These are phyloP conservation scores for Cryptococcus depauperatus DNA, from an alignment of 1,284 basidiomycete genomes.

Conservation along the genomic window DNA sequence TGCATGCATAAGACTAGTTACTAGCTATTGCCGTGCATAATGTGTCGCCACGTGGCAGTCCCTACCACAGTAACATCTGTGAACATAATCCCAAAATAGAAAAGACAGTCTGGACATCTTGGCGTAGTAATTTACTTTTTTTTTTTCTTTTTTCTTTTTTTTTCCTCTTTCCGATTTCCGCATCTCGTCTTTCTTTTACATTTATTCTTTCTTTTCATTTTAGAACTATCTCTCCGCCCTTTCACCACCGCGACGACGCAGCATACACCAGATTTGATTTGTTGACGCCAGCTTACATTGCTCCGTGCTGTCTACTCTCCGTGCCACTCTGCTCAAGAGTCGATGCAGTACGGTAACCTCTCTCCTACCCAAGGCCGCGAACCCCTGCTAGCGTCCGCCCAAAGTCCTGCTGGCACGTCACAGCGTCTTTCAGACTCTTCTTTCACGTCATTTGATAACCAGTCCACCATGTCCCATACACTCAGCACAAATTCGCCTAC, in stretches of 20 bases:
- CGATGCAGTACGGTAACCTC: constrained; percentile 12
- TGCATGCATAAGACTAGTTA: too few relatives aligned
- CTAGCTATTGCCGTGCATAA: too few relatives aligned
- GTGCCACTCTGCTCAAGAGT: neutral
- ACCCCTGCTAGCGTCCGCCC: constrained; percentile 30
- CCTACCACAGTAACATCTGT: too few relatives aligned
- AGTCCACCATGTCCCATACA: constrained; percentile 15
- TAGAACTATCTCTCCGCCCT: neutral
- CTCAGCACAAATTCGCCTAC: constrained; percentile 2
- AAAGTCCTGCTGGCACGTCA: constrained; percentile 27
- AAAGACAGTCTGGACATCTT: too few relatives aligned
- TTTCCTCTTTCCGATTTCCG: neutral
- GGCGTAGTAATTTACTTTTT: too few relatives aligned
- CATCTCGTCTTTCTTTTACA: neutral
- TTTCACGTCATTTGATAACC: constrained; percentile 24
- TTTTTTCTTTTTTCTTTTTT: neutral
- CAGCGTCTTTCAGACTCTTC: constrained; percentile 32
- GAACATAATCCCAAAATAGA: too few relatives aligned
- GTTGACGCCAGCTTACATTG: neutral
- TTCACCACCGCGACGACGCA: neutral
- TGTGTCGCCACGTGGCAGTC: too few relatives aligned
- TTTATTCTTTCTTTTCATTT: neutral
- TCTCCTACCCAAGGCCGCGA: constrained; percentile 21
- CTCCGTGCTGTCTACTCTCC: neutral
- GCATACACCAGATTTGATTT: neutral